Percentiles rank a stretch among this genome's conserved stretches.
These are phyloP conservation scores for Ustilago cynodontis DNA, from an alignment of 1,284 basidiomycete species.

Conservation along the genomic window DNA sequence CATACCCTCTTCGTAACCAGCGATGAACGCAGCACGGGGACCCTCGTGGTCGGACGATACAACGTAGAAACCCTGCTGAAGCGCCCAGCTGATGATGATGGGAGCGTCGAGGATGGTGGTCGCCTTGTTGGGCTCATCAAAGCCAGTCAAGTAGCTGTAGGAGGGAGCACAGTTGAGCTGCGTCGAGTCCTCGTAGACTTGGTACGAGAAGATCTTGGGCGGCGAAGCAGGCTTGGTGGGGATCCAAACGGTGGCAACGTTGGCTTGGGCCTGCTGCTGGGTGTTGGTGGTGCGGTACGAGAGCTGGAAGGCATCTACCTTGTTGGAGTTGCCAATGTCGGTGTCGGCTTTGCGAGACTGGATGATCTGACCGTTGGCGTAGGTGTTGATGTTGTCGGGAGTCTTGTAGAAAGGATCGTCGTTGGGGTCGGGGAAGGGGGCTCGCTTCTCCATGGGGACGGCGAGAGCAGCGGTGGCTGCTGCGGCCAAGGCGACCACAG, in stretches of 20 bases:
- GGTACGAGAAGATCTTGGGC: constrained; percentile 52
- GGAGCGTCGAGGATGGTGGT: constrained; percentile 35
- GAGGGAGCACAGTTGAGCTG: constrained; percentile 54
- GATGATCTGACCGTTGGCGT: constrained; percentile 51
- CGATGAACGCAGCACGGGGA: constrained; percentile 45
- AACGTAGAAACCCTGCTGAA: constrained; percentile 62
- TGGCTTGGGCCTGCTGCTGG: constrained; percentile 19
- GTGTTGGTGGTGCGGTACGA: constrained; percentile 54
- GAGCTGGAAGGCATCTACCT: constrained; percentile 51
- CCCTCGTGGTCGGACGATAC: constrained; percentile 63
- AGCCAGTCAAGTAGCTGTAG: constrained; percentile 32
- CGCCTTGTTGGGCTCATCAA: constrained; percentile 29
- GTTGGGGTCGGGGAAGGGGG: constrained; percentile 36
- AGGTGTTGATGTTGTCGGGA: constrained; percentile 37
- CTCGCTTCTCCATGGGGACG: constrained; percentile 20
- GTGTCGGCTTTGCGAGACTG: constrained; percentile 35
- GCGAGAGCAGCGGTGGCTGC: constrained; percentile 23
- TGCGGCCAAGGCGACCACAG: constrained; percentile 16
- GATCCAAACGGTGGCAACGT: constrained; percentile 55
- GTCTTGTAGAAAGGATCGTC: constrained; percentile 54
- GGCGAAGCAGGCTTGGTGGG: constrained; percentile 52
- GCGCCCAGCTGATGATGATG: constrained; percentile 51
- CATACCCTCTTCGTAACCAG: constrained; percentile 55
- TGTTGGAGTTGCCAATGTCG: constrained; percentile 34
- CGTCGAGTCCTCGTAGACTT: constrained; percentile 54